A percentile compares a stretch with the other conserved stretches of the same genome.
phyloP scores from a whole-genome alignment of 2,329 filamentous ascomycete species.

The Ophiocordyceps camponoti-rufipedis region DNA sequence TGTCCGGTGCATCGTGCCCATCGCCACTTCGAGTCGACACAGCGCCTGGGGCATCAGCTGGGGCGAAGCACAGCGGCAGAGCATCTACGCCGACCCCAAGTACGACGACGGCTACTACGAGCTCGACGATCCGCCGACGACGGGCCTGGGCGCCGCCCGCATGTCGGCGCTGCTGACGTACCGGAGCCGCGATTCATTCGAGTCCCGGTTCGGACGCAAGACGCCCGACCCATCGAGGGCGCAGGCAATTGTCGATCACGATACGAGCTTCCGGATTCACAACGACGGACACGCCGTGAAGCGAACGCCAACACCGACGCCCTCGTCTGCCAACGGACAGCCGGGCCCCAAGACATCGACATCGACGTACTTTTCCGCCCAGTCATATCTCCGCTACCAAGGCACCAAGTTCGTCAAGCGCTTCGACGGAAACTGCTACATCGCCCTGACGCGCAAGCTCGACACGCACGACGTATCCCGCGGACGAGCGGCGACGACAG shows the following conservation, averaged over 20 bases:
- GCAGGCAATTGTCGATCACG: constrained; percentile 60
- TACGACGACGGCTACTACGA: constrained; percentile 94
- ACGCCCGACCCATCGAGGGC: constrained; percentile 69
- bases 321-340: constrained; percentile 7
- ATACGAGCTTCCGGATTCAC: constrained; percentile 60
- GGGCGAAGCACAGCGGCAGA: constrained; percentile 76
- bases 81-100: constrained; percentile 95
- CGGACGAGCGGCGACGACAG: constrained; percentile 47
- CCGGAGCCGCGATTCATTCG: constrained; percentile 90
- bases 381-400: constrained; percentile 94
- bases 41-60: constrained; percentile 85
- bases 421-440: constrained; percentile 98
- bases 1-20: constrained; percentile 62
- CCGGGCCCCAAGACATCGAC: constrained; percentile 33
- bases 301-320: constrained; percentile 17
- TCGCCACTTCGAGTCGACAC: constrained; percentile 69
- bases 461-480: constrained; percentile 93
- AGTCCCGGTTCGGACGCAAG: constrained; percentile 85
- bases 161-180: constrained; percentile 96
- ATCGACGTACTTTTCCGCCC: constrained; percentile 90
- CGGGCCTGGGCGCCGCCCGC: constrained; percentile 79
- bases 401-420: constrained; percentile 91
- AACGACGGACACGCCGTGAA: constrained; percentile 62
- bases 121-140: constrained; percentile 69
- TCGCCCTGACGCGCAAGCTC: constrained; percentile 92